Evolutionary conservation across 495 filamentous ascomycete species (phyloP), one percentile per base, ranked within the genome.

Genomic region (Penicillium psychrofluorescens): DNA sequence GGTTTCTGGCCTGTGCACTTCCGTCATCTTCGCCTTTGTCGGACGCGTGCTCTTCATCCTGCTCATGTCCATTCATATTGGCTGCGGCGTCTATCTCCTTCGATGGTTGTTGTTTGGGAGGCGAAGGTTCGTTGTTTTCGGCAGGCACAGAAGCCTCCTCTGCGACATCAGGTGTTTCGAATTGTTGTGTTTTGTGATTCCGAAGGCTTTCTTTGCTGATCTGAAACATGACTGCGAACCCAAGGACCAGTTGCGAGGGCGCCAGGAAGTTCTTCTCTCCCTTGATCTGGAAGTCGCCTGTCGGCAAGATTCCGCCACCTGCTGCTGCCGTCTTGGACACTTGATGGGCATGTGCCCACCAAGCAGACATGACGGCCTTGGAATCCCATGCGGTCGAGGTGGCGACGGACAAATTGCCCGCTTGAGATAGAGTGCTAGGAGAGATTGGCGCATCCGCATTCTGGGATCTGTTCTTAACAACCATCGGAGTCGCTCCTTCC

Each of bases 341-440:
- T 56, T 97, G 90, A 44, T 87, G 80, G 10, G 85, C 82, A 38
- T 81, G 75, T 0, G 89, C 90, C 92, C 92, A 98, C 81, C 85
- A 98, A 11, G 91, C 90, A 7, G 84, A 81, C 89, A 96, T 94
- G 8, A 85, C 80, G 6, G 89, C 90, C 65, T 97, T 98, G 0
- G 86, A 90, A 40, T 96, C 92, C 92, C 92, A 98, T 1, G 90
- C 90, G 37, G 62, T 82, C 1, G 89, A 95, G 29, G 86, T 86
- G 37, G 84, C 80, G 22, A 97, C 86, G 2, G 83, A 81, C 12
- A 96, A 56, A 40, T 79, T 84, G 1, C 92, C 92, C 11, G 92
- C 91, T 63, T 98, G 92, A 0, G 86, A 84, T 7, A 98, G 67
- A 0, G 92, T 96, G 7, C 86, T 88, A 6, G 92, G 92, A 8